These are phyloP conservation scores for Puccinia brachypodii DNA, from an alignment of 1,284 basidiomycete species.

Conservation along the genomic window DNA sequence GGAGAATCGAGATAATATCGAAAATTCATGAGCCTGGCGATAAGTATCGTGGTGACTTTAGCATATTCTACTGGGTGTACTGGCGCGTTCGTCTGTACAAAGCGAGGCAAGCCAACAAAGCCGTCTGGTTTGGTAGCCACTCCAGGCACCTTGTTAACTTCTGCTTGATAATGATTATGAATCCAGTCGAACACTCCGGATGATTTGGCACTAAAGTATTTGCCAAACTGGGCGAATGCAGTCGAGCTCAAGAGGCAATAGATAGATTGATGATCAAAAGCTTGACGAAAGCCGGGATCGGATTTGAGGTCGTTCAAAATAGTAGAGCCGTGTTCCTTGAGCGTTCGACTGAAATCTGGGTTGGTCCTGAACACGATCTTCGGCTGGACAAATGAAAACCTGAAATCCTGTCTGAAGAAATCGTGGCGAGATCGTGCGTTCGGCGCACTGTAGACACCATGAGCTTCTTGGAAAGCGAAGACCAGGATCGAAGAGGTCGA, in stretches of 20 bases:
- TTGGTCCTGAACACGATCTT: constrained; percentile 73
- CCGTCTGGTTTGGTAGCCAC: constrained; percentile 60
- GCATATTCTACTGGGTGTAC: constrained; percentile 70
- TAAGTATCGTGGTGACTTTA: constrained; percentile 76
- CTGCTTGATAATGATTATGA: constrained; percentile 51
- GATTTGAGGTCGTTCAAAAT: constrained; percentile 65
- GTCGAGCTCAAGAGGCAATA: not conserved
- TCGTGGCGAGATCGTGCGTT: constrained; percentile 77
- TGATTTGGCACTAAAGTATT: constrained; percentile 27
- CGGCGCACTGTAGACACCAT: not conserved
- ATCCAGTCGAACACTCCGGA: not conserved
- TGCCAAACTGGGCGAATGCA: constrained; percentile 28
- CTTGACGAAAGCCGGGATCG: constrained; percentile 47
- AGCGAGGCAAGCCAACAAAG: constrained; percentile 57
- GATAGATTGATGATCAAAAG: constrained; percentile 20
- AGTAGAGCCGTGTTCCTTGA: constrained; percentile 67
- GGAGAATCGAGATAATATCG: constrained; percentile 76
- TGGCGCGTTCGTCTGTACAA: constrained; percentile 48
- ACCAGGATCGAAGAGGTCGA: constrained; percentile 22
- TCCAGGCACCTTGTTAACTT: constrained; percentile 50
- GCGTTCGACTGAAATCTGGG: constrained; percentile 68
- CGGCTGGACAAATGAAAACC: constrained; percentile 68
- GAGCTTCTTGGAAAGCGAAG: constrained; percentile 1
- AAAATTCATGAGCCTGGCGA: constrained; percentile 71
- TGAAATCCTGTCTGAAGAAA: constrained; percentile 73